Base-by-base conservation (phyloP, 257 asterid species). In the Sherardia arvensis region DNA sequence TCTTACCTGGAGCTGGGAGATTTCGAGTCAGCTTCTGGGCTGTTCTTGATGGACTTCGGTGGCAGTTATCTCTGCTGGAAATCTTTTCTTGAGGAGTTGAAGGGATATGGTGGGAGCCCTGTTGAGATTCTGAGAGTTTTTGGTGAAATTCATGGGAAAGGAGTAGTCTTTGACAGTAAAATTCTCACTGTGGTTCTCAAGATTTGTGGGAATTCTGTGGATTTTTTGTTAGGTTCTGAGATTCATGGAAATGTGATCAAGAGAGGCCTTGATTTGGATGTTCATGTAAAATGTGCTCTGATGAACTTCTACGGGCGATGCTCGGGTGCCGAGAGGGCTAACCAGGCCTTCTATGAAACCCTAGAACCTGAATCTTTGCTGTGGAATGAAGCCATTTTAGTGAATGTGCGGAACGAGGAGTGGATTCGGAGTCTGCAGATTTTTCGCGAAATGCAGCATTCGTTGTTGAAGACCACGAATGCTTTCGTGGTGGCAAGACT, bases 311-410 rank as follows among this genome's bases (percentile, higher is more conserved):
- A 78, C 72, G 87, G 89, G 66, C 78, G 69, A 49, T 80, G 80
- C 30, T 75, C 68, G 70, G 88, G 69, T 58, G 49, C 62, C 33
- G 80, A 73, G 29, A 75, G 69, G 63, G 85, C 81, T 59, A 62
- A 77, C 66, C 65, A 59, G 71, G 80, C 56, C 29, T 83, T 83
- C 25, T 26, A 70, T 62, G 87, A 80, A 67, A 40, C 74, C 5
- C 62, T 79, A 38, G 59, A 61, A 49, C 65, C 34, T 12, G 72
- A 64, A 11, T 68, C 79, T 71, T 49, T 83, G 67, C 25, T 78
- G 70, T 80, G 87, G 93, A 85, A 85, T 75, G 87, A 80, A 71
- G 82, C 84, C 38, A 68, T 83, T 75, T 74, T 83, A 78, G 78
- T 83, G 20, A 66, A 81, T 69, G 68, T 85, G 48, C 80, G 83